Evolutionary conservation across 2,329 filamentous ascomycete genomes (phyloP).

Genomic region (Cercospora zeina): DNA sequence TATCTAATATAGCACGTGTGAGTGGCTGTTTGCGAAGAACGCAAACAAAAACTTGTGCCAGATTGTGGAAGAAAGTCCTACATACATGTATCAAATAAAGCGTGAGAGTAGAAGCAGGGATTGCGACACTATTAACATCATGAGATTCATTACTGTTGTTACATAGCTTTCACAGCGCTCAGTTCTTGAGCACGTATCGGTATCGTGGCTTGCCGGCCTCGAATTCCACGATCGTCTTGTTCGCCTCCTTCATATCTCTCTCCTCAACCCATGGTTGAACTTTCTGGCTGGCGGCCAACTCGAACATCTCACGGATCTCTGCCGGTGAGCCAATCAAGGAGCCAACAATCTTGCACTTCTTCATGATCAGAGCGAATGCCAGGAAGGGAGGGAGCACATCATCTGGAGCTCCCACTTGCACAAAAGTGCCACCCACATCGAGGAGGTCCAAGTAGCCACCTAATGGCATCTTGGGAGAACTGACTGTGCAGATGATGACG

Average conservation of each 20-base stretch:
- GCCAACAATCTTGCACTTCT: slow-evolving; percentile 51
- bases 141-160: background rate
- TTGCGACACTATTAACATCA: background rate
- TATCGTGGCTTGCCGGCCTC: slow-evolving; percentile 56
- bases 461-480: slow-evolving; percentile 62
- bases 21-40: too few species aligned
- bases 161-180: slow-evolving; percentile 4
- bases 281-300: slow-evolving; percentile 59
- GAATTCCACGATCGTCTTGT: slow-evolving; percentile 59
- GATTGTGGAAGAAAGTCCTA: too few species aligned
- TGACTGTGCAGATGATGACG: slow-evolving; percentile 61
- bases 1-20: too few species aligned
- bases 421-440: slow-evolving; percentile 60
- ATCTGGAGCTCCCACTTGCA: slow-evolving; percentile 68
- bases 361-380: slow-evolving; percentile 60
- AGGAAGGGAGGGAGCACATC: slow-evolving; percentile 55
- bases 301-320: slow-evolving; percentile 63
- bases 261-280: slow-evolving; percentile 64
- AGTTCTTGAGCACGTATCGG: slow-evolving; percentile 35
- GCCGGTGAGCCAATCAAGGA: slow-evolving; percentile 54
- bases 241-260: slow-evolving; percentile 59
- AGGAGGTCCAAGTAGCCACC: slow-evolving; percentile 62
- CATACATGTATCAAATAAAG: too few species aligned
- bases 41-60: too few species aligned
- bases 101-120: background rate